Evolutionary conservation across 495 filamentous ascomycete genomes (phyloP).

Genomic region (Glonium stellatum): DNA sequence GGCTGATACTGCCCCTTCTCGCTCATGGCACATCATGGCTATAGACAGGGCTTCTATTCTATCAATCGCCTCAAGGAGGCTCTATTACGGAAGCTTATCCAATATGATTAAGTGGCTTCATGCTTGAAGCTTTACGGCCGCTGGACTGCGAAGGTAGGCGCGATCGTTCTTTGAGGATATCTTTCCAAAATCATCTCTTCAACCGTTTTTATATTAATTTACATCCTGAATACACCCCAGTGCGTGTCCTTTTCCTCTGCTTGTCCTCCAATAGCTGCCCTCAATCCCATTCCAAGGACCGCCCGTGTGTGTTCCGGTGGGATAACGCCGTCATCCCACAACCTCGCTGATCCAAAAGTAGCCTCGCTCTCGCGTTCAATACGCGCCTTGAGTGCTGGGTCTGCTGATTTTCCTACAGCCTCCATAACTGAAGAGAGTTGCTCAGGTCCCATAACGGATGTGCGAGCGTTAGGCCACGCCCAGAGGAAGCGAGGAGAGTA

Average conservation of each 20-base stretch:
- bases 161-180: no score
- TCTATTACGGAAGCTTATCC: no score
- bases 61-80: no score
- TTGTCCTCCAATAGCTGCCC: conserved; percentile 64
- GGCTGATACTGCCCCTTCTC: no score
- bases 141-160: no score
- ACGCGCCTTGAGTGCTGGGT: conserved; percentile 70
- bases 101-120: no score
- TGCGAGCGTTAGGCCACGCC: conserved; percentile 96
- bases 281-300: conserved; percentile 75
- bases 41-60: no score
- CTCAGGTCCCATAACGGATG: conserved; percentile 93
- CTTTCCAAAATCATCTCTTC: background rate
- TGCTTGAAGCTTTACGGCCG: no score
- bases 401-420: conserved; percentile 76
- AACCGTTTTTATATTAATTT: background rate
- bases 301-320: conserved; percentile 79
- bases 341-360: conserved; percentile 73
- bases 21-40: no score
- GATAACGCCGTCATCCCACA: conserved; percentile 97
- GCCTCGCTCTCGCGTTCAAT: conserved; percentile 91
- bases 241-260: conserved; percentile 54
- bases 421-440: conserved; percentile 92
- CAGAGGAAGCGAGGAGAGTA: conserved; percentile 86
- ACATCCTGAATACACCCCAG: conserved; percentile 98